These are phyloP conservation scores for Aspergillus mulundensis DNA, from an alignment of 495 filamentous ascomycete species.

Conservation along the genomic window DNA sequence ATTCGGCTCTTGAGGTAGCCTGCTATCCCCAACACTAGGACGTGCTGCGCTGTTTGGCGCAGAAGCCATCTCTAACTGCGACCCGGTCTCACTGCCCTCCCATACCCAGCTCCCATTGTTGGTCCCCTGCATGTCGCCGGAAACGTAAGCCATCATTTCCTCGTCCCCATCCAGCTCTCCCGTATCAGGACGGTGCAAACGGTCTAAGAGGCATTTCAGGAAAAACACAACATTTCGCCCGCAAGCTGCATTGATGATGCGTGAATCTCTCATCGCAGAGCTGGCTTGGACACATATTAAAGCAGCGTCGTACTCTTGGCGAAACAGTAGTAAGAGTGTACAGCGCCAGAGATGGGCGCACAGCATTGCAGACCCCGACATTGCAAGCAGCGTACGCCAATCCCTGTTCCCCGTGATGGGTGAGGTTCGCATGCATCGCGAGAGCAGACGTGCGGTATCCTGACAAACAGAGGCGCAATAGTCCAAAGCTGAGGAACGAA, in stretches of 20 bases:
- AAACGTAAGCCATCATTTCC: conserved; percentile 84
- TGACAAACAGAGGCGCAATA: conserved; percentile 69
- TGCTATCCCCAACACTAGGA: background rate
- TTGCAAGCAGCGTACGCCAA: conserved; percentile 49
- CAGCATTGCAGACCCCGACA: conserved; percentile 60
- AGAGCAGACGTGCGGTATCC: conserved; percentile 73
- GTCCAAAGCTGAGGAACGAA: conserved; percentile 66
- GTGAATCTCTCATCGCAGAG: conserved; percentile 60
- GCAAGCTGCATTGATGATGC: conserved; percentile 72
- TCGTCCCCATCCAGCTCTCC: conserved; percentile 69
- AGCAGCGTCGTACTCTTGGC: conserved; percentile 66
- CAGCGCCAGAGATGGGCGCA: conserved; percentile 91
- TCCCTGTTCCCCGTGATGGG: conserved; percentile 25
- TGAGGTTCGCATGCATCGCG: conserved; percentile 52
- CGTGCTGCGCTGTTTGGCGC: conserved; percentile 12
- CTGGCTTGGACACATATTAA: conserved; percentile 67
- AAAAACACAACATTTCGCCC: conserved; percentile 86
- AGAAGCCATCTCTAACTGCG: conserved; percentile 32
- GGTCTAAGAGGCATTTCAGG: conserved; percentile 57
- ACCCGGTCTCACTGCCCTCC: conserved; percentile 59
- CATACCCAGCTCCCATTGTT: conserved; percentile 82
- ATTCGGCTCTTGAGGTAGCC: conserved; percentile 16
- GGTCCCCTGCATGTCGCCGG: conserved; percentile 84
- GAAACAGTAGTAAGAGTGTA: conserved; percentile 72
- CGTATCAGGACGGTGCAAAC: conserved; percentile 48